Base-by-base conservation (phyloP, 768 basidiomycete species). In the Pulveroboletus sp. region DNA sequence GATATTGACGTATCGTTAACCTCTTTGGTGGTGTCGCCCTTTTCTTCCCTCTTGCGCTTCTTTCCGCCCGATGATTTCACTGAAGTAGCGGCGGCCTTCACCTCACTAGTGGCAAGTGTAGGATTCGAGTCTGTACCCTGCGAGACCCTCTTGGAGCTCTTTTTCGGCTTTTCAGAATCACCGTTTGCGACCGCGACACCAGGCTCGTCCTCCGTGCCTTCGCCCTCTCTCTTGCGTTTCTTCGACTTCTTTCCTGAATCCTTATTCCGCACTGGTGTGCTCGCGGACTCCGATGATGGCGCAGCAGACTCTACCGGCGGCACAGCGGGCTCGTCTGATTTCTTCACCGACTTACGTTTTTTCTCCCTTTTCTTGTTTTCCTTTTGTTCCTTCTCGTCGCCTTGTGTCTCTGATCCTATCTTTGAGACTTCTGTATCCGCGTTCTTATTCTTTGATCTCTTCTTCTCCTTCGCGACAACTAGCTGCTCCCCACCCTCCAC, bases 201-300 rank as follows among this genome's bases (percentile, higher is more conserved):
- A n/a, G n/a, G n/a, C 14, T 37, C 51, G 16, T 50, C 51, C 10
- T 43, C 56, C 5, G 9, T 38, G 6, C 52, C 55, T 7, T 54
- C 27, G 13, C 44, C 39, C 40, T 52, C 47, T 57, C 60, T 65
- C 52, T 64, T 71, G 43, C 69, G 69, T 53, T 72, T 75, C 51
- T 68, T 73, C 33, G 57, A 61, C 51, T 62, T 61, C 24, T 52
- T 56, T 27, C 40, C 47, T 32, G 54, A 39, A 8, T 25, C 41
- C 31, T 32, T 49, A 31, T 50, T 40, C 40, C 55, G 58, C 37
- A 3, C 34, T 12, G 39, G 20, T 29, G 39, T 16, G 16, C 27
- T 44, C 42, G 20, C 32, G 34, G 54, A 53, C 51, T 53, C 57
- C 31, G 44, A 55, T 42, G 24, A 21, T 31, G 49, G 45, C 40